Conservation (phyloP, 495 filamentous ascomycete species). For the Podospora sp. region DNA sequence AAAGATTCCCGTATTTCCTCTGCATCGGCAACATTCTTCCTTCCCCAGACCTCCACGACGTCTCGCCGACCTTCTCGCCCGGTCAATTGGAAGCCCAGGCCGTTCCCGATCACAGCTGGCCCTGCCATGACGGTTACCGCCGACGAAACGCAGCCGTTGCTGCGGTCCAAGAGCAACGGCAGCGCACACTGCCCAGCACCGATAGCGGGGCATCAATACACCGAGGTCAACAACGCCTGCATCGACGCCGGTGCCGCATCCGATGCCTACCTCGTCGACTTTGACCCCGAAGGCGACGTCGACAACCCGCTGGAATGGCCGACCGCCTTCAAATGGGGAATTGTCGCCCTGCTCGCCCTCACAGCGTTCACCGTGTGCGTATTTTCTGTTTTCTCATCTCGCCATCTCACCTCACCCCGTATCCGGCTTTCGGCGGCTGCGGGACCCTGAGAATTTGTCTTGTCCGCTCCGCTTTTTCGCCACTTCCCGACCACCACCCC, state of each 20-base stretch:
- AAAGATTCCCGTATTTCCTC: constrained; percentile 2
- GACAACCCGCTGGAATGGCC: constrained; percentile 61
- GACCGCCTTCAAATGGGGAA: constrained; percentile 49
- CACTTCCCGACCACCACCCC: background rate
- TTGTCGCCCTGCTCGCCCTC: constrained; percentile 50
- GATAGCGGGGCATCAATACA: constrained; percentile 13
- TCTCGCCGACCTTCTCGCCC: background rate
- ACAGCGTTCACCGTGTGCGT: constrained; percentile 60
- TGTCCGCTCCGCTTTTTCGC: background rate
- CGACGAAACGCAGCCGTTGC: constrained; percentile 20
- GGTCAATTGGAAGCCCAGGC: constrained; percentile 8
- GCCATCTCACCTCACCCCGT: background rate
- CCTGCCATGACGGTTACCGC: background rate
- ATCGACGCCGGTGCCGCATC: constrained; percentile 22
- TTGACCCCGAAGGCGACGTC: constrained; percentile 49
- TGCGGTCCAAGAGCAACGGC: constrained; percentile 5
- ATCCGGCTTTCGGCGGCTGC: background rate
- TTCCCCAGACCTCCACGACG: background rate
- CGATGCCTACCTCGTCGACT: constrained; percentile 39
- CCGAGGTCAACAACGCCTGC: constrained; percentile 5
- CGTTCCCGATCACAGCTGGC: background rate
- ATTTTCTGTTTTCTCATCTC: background rate
- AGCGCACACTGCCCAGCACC: background rate
- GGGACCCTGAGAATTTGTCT: background rate
- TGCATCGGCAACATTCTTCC: background rate